Conservation (phyloP, 139 green algal species). For the Coelastrella sp. region DNA sequence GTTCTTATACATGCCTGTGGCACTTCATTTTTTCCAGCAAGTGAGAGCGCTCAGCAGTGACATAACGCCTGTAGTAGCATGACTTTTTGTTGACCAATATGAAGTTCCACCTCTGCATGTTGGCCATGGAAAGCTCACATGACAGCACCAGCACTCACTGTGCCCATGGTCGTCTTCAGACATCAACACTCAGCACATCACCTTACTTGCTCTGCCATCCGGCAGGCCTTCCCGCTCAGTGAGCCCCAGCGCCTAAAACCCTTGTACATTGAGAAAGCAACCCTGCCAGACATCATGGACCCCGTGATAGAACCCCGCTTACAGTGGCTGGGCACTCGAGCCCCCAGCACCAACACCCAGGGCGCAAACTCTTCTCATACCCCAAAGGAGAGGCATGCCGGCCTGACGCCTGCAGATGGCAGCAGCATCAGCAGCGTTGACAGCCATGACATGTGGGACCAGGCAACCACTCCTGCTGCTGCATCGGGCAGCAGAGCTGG, state of each 20-base stretch:
- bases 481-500: neutral
- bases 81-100: too few species aligned
- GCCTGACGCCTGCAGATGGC: neutral
- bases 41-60: too few species aligned
- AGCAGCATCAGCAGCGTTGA: conserved; percentile 12
- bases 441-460: neutral
- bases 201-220: too few species aligned
- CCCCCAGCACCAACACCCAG: too few species aligned
- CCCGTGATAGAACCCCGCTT: neutral
- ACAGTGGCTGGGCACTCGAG: neutral
- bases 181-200: too few species aligned
- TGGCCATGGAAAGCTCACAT: too few species aligned
- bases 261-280: conserved; percentile 55
- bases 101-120: too few species aligned
- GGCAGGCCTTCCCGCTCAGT: conserved; percentile 34
- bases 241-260: conserved; percentile 51
- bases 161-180: too few species aligned
- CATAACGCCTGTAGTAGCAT: too few species aligned
- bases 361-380: neutral
- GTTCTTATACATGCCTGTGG: too few species aligned
- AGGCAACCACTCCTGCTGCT: neutral
- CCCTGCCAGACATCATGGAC: conserved; percentile 57
- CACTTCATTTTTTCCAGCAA: too few species aligned
- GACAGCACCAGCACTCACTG: too few species aligned
- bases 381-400: neutral